These are phyloP conservation scores for Erodium trifolium DNA, from an alignment of 441 rosid species.

Conservation along the genomic window DNA sequence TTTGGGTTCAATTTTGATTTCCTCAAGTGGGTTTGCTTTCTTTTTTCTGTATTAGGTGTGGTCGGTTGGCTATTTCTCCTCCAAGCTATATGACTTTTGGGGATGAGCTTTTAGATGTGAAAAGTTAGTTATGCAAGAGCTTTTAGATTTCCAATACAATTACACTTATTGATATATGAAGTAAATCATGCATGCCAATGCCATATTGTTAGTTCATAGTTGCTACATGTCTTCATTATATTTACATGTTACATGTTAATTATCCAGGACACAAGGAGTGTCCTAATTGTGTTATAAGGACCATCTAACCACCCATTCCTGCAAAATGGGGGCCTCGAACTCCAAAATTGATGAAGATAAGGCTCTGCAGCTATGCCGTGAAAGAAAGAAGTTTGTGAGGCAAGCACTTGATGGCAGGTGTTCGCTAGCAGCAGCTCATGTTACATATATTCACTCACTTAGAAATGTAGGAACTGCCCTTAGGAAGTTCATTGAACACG, in stretches of 20 bases:
- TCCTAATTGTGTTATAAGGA: not conserved
- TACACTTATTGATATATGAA: not conserved
- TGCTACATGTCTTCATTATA: too few relatives aligned
- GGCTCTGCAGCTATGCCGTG: conserved; percentile 79
- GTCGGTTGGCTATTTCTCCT: not conserved
- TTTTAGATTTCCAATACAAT: not conserved
- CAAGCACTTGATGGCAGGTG: conserved; percentile 21
- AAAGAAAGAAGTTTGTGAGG: conserved; percentile 9
- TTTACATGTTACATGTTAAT: not conserved
- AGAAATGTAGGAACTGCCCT: conserved; percentile 65
- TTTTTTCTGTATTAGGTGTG: not conserved
- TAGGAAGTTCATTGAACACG: conserved; percentile 66
- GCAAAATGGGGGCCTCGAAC: conserved; percentile 46
- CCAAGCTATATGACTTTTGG: not conserved
- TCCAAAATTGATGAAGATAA: conserved; percentile 82
- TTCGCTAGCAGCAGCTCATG: conserved; percentile 72
- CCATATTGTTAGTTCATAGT: not conserved
- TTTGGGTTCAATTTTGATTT: not conserved
- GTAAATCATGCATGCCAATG: not conserved
- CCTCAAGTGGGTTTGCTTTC: not conserved
- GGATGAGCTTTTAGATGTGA: not conserved
- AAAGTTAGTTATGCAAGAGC: not conserved
- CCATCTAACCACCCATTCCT: too few relatives aligned
- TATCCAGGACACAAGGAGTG: not conserved
- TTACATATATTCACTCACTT: conserved; percentile 63